These are phyloP conservation scores for Violaceomyces palustris DNA, from an alignment of 1,284 basidiomycete species.

Conservation along the genomic window DNA sequence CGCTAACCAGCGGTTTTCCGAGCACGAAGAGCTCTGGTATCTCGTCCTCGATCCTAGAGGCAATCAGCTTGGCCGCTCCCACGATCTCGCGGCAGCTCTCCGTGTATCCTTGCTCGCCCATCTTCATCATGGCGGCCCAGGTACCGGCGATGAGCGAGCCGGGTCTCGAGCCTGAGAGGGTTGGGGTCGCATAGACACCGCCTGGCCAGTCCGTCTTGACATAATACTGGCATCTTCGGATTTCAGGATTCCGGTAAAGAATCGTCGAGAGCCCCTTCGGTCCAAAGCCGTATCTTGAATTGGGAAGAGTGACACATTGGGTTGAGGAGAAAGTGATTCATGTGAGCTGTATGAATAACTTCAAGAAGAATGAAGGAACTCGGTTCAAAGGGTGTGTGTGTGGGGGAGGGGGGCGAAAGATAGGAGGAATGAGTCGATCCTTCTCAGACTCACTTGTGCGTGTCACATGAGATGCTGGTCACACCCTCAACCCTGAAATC, in stretches of 20 bases:
- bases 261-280: constrained; percentile 48
- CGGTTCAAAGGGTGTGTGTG: too few relatives aligned
- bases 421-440: too few relatives aligned
- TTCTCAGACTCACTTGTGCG: too few relatives aligned
- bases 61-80: constrained; percentile 65
- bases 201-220: constrained; percentile 51
- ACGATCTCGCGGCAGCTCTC: constrained; percentile 81
- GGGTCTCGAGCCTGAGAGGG: constrained; percentile 60
- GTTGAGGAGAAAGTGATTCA: too few relatives aligned
- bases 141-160: constrained; percentile 89
- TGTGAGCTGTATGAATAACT: too few relatives aligned
- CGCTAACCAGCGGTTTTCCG: constrained; percentile 81
- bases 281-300: constrained; percentile 52
- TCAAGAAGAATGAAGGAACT: too few relatives aligned
- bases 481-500: constrained; percentile 51
- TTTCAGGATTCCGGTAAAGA: constrained; percentile 36
- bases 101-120: constrained; percentile 89
- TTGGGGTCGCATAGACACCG: constrained; percentile 50
- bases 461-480: constrained; percentile 49
- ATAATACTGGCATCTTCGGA: constrained; percentile 51
- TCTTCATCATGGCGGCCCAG: constrained; percentile 91
- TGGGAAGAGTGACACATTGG: too few relatives aligned
- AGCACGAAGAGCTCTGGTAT: constrained; percentile 74
- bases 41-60: constrained; percentile 62
- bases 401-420: too few relatives aligned